These are phyloP conservation scores for Pythium utonaiense DNA, from an alignment of 352 stramenopile species.

Conservation along the genomic window DNA sequence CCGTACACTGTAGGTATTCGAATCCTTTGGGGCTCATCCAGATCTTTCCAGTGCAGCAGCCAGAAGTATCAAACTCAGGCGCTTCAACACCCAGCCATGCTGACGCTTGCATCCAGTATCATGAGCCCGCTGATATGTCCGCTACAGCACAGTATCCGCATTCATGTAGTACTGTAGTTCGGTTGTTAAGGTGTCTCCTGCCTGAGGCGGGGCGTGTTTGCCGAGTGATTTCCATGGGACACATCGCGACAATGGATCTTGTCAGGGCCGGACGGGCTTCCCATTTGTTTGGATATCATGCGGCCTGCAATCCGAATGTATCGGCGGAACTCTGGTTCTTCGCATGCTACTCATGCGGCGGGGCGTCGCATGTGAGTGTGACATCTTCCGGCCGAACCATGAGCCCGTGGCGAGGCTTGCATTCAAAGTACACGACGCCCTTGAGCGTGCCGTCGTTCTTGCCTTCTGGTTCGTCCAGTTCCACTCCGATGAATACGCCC, in stretches of 20 bases:
- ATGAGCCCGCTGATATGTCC: neutral
- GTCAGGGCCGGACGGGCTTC: too few species aligned
- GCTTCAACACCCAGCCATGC: neutral
- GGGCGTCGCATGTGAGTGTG: neutral
- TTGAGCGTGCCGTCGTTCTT: constrained; percentile 79
- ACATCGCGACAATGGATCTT: neutral
- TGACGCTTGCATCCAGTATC: neutral
- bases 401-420: constrained; percentile 44
- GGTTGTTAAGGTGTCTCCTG: neutral
- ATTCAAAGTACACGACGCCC: constrained; percentile 62
- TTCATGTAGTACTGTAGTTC: neutral
- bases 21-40: neutral
- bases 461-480: constrained; percentile 46
- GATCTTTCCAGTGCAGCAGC: neutral
- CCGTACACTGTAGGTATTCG: neutral
- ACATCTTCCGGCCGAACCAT: constrained; percentile 50
- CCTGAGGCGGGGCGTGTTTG: too few species aligned
- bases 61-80: neutral
- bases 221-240: neutral
- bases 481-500: constrained; percentile 62
- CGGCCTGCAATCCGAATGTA: neutral
- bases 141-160: neutral
- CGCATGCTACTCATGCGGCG: neutral
- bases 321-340: neutral
- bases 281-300: neutral